Conservation (phyloP, 179 eudicot genomes). For the Amaranthus tricolor region DNA sequence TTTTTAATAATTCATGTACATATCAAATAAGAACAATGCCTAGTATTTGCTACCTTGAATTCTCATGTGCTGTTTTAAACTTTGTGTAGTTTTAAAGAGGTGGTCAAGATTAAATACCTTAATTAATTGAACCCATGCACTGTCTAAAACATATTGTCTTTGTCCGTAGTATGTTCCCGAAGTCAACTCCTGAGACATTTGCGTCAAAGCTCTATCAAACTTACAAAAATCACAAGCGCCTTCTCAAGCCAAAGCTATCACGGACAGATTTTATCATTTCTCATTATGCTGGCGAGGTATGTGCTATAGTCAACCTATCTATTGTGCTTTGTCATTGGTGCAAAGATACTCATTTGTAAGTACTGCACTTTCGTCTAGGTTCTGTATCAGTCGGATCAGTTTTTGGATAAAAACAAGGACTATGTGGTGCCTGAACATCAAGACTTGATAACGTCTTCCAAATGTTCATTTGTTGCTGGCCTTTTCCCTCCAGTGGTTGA, state of each 20-base stretch:
- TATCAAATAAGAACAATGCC: neutral
- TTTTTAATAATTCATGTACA: neutral
- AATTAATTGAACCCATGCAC: conserved; percentile 14
- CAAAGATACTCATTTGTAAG: conserved; percentile 10
- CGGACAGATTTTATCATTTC: conserved; percentile 80
- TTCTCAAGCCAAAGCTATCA: conserved; percentile 88
- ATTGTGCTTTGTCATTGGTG: conserved; percentile 15
- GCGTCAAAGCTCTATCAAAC: conserved; percentile 95
- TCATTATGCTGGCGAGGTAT: conserved; percentile 98
- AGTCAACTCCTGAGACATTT: conserved; percentile 93
- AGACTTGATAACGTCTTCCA: conserved; percentile 78
- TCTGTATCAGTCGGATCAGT: conserved; percentile 83
- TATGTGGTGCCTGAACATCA: conserved; percentile 95
- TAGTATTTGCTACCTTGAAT: neutral
- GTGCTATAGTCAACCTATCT: conserved; percentile 9
- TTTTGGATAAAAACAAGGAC: conserved; percentile 97
- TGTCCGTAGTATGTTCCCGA: conserved; percentile 88
- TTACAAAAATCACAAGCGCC: conserved; percentile 77
- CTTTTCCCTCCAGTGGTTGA: conserved; percentile 78
- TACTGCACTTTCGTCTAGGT: conserved; percentile 48
- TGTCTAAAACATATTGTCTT: conserved; percentile 12
- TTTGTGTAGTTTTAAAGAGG: conserved; percentile 1
- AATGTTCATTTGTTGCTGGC: conserved; percentile 82
- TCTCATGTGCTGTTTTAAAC: neutral
- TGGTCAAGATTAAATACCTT: conserved; percentile 4